Percentiles rank a stretch among this genome's conserved stretches.
These are phyloP conservation scores for Berberis vulgaris DNA, from an alignment of 164 flowering plant species.

Conservation along the genomic window DNA sequence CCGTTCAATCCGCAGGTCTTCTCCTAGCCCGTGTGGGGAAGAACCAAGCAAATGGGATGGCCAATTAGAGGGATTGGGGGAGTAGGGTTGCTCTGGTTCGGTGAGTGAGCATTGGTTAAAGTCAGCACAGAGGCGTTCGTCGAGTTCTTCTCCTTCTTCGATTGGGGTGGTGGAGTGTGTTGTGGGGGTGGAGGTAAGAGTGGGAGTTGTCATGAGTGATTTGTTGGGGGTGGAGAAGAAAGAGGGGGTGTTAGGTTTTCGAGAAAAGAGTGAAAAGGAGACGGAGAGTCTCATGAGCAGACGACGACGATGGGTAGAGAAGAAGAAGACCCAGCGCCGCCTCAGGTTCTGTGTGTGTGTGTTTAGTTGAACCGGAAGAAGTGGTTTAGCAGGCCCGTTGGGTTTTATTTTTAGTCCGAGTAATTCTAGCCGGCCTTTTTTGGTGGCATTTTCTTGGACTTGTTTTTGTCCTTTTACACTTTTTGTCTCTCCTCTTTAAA, in stretches of 20 bases:
- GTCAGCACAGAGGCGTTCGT: conserved; percentile 30
- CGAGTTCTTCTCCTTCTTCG: conserved; percentile 16
- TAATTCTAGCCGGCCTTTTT: too few relatives aligned
- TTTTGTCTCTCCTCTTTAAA: too few relatives aligned
- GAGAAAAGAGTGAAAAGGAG: background rate
- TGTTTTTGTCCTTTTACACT: too few relatives aligned
- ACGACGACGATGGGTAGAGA: conserved; percentile 8
- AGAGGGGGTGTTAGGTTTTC: background rate
- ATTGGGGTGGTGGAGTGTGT: conserved; percentile 12
- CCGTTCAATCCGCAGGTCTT: conserved; percentile 46
- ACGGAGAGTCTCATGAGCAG: conserved; percentile 22
- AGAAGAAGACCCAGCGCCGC: too few relatives aligned
- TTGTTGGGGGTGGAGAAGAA: conserved; percentile 3
- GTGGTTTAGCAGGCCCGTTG: too few relatives aligned
- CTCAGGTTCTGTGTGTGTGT: too few relatives aligned
- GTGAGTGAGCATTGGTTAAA: background rate
- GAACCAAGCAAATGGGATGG: conserved; percentile 10
- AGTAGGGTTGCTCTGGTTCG: background rate
- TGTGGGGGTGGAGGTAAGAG: conserved; percentile 3
- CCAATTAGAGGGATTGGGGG: background rate
- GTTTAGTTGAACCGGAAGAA: too few relatives aligned
- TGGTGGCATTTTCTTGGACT: too few relatives aligned
- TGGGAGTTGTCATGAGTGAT: conserved; percentile 26
- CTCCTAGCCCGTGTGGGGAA: conserved; percentile 16
- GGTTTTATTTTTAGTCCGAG: too few relatives aligned